Evolutionary conservation across 2,329 filamentous ascomycete species (phyloP).

Genomic region (Diplodia corticola): DNA sequence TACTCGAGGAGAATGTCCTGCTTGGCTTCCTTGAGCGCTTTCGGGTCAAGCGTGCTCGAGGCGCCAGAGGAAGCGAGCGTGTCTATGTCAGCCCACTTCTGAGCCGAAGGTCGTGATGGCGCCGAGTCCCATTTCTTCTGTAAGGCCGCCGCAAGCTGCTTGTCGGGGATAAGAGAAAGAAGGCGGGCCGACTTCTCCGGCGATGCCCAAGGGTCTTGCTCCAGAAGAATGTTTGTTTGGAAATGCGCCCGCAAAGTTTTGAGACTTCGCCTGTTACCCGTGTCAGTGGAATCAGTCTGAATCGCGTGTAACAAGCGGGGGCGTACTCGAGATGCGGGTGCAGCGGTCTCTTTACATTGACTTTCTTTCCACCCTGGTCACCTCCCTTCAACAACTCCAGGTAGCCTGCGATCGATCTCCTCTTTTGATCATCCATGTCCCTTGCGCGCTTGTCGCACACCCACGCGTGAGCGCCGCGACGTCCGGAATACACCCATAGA

Average conservation of each 20-base stretch:
- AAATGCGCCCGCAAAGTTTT: slow-evolving; percentile 84
- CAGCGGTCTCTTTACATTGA: slow-evolving; percentile 79
- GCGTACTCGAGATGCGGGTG: slow-evolving; percentile 81
- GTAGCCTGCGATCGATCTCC: slow-evolving; percentile 83
- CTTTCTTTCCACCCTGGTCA: slow-evolving; percentile 80
- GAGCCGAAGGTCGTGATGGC: slow-evolving; percentile 71
- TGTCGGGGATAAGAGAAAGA: slow-evolving; percentile 81
- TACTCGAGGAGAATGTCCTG: slow-evolving; percentile 97
- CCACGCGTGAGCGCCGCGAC: slow-evolving; percentile 96
- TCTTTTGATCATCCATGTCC: slow-evolving; percentile 79
- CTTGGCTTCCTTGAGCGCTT: slow-evolving; percentile 80
- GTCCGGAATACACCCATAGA: slow-evolving; percentile 97
- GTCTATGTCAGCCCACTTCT: slow-evolving; percentile 96
- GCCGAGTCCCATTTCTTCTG: slow-evolving; percentile 88
- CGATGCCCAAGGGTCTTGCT: slow-evolving; percentile 82
- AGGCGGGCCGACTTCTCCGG: slow-evolving; percentile 73
- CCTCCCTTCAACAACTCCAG: slow-evolving; percentile 88
- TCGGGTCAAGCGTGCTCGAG: slow-evolving; percentile 69
- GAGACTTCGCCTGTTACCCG: slow-evolving; percentile 66
- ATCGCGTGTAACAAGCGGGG: slow-evolving; percentile 22
- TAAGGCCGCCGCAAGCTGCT: slow-evolving; percentile 71
- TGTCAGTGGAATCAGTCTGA: background rate
- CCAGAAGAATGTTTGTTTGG: slow-evolving; percentile 73
- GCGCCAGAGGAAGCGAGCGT: slow-evolving; percentile 74
- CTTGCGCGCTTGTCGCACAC: slow-evolving; percentile 89